These are phyloP conservation scores for Casaregolazyma suthepensis DNA, from an alignment of 1,139 yeast genomes.

Conservation along the genomic window DNA sequence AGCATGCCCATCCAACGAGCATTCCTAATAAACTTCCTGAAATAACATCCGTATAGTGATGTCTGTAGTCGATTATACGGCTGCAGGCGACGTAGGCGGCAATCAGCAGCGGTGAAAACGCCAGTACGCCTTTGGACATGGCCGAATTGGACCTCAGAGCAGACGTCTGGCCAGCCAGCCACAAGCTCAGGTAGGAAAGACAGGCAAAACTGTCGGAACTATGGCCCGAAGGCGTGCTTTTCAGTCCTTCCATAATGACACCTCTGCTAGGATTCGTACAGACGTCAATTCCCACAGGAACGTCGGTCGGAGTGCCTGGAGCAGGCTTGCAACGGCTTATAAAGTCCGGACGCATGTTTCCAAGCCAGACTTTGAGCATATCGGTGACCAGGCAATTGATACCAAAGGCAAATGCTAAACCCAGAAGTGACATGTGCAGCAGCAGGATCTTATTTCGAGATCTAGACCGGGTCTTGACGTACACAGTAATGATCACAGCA, in stretches of 20 bases:
- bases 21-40: constrained; percentile 53
- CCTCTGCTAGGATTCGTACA: constrained; percentile 40
- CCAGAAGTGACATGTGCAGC: constrained; percentile 39
- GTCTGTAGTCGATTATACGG: constrained; percentile 69
- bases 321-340: constrained; percentile 60
- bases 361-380: constrained; percentile 63
- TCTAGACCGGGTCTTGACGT: constrained; percentile 17
- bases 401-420: constrained; percentile 39
- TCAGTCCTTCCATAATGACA: constrained; percentile 57
- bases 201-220: constrained; percentile 65
- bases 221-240: constrained; percentile 81
- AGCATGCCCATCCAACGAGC: constrained; percentile 43
- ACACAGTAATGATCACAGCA: constrained; percentile 24
- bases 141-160: constrained; percentile 34
- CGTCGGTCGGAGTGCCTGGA: constrained; percentile 32
- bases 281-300: constrained; percentile 46
- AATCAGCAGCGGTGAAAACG: constrained; percentile 26
- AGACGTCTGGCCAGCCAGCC: constrained; percentile 55
- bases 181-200: constrained; percentile 53
- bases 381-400: constrained; percentile 47
- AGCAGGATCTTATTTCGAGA: constrained; percentile 25
- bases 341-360: constrained; percentile 79
- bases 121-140: constrained; percentile 26
- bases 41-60: constrained; percentile 63
- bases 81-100: constrained; percentile 45